Evolutionary conservation across 148 eudicot genomes (phyloP).

Genomic region (Rhododendron kiyosumense): DNA sequence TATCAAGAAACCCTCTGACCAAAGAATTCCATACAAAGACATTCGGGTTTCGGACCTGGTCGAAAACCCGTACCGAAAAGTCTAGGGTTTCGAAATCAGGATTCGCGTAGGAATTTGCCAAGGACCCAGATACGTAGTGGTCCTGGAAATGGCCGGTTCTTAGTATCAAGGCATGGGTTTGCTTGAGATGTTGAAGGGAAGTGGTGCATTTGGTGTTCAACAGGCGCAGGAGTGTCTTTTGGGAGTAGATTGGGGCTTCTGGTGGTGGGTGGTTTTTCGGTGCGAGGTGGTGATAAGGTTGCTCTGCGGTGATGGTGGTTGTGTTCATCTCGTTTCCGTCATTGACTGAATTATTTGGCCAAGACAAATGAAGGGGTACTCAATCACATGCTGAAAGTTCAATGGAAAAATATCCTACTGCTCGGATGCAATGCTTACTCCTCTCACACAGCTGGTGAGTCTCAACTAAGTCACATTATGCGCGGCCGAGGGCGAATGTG

Average conservation of each 20-base stretch:
- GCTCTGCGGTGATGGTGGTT: constrained; percentile 8
- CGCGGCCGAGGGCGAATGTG: too few relatives aligned
- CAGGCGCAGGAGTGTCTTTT: constrained; percentile 22
- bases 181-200: constrained; percentile 30
- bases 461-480: too few relatives aligned
- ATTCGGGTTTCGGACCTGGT: constrained; percentile 24
- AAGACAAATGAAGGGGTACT: neutral
- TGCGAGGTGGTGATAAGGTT: constrained; percentile 19
- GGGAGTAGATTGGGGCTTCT: constrained; percentile 8
- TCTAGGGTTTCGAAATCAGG: constrained; percentile 15
- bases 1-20: constrained; percentile 28
- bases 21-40: constrained; percentile 34
- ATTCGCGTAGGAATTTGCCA: constrained; percentile 24
- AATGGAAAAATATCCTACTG: too few relatives aligned
- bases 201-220: constrained; percentile 28
- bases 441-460: too few relatives aligned
- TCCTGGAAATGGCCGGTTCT: constrained; percentile 27
- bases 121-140: constrained; percentile 31
- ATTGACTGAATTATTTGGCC: neutral
- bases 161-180: constrained; percentile 30
- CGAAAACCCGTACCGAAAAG: constrained; percentile 11
- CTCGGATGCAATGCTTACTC: too few relatives aligned
- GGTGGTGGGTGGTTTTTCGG: constrained; percentile 6
- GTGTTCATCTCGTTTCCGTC: neutral
- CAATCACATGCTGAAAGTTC: neutral